Conservation (phyloP, 1,284 basidiomycete genomes). For the Rhodotorula glutinis region DNA sequence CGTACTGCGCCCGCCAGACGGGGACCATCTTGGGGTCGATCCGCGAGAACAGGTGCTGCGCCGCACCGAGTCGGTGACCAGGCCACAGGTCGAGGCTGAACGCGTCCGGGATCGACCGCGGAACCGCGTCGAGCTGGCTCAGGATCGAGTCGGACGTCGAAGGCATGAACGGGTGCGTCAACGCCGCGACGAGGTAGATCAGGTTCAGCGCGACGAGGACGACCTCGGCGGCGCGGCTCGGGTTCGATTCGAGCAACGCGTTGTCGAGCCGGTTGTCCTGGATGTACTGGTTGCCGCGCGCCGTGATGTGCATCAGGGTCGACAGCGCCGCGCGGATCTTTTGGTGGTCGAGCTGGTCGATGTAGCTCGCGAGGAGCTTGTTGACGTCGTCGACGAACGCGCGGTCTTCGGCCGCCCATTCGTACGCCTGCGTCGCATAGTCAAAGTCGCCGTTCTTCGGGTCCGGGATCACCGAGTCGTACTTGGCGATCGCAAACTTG, state of each 20-base stretch:
- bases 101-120: conserved; percentile 66
- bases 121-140: conserved; percentile 83
- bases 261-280: conserved; percentile 90
- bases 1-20: conserved; percentile 76
- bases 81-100: conserved; percentile 75
- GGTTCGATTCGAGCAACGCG: conserved; percentile 74
- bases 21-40: conserved; percentile 90
- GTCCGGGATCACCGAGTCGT: conserved; percentile 74
- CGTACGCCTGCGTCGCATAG: conserved; percentile 56
- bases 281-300: conserved; percentile 89
- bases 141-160: conserved; percentile 78
- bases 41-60: conserved; percentile 87
- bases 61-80: conserved; percentile 80
- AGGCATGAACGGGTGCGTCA: conserved; percentile 97
- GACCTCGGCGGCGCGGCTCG: conserved; percentile 82
- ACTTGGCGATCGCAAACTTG: conserved; percentile 89
- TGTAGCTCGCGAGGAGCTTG: conserved; percentile 72
- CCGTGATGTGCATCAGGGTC: conserved; percentile 84
- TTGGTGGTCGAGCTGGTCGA: conserved; percentile 83
- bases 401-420: conserved; percentile 60
- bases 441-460: conserved; percentile 55
- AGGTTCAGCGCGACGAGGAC: conserved; percentile 86
- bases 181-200: conserved; percentile 82
- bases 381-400: conserved; percentile 83
- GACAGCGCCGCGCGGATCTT: conserved; percentile 85